Evolutionary conservation across 2,329 filamentous ascomycete genomes (phyloP).

Genomic region (Xylaria multiplex): DNA sequence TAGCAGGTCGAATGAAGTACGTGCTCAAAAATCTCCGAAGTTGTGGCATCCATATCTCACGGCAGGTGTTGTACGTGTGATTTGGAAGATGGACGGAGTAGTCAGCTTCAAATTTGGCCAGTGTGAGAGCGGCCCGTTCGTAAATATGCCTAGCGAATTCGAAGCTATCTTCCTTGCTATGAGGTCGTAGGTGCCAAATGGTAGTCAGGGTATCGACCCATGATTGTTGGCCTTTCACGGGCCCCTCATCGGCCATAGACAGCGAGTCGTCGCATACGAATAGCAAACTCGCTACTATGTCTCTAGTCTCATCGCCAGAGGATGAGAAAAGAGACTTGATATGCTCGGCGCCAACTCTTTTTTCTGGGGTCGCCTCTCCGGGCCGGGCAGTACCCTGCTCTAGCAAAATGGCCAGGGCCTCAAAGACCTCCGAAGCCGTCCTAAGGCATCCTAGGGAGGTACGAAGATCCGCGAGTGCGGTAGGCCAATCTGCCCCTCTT

Average conservation of each 20-base stretch:
- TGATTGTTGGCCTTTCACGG: slow-evolving; percentile 52
- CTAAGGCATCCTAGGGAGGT: slow-evolving; percentile 55
- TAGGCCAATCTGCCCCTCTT: slow-evolving; percentile 51
- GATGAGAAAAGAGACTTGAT: slow-evolving; percentile 66
- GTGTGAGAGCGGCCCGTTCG: slow-evolving; percentile 51
- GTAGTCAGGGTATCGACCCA: slow-evolving; percentile 60
- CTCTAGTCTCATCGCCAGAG: slow-evolving; percentile 58
- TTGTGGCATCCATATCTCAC: slow-evolving; percentile 57
- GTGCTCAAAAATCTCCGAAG: slow-evolving; percentile 61
- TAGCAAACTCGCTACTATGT: slow-evolving; percentile 58
- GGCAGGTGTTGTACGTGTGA: slow-evolving; percentile 41
- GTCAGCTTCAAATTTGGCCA: slow-evolving; percentile 54
- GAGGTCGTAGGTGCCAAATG: slow-evolving; percentile 66
- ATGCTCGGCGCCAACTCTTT: slow-evolving; percentile 66
- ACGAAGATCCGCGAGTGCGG: slow-evolving; percentile 55
- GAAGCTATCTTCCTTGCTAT: slow-evolving; percentile 57
- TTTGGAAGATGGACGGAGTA: slow-evolving; percentile 33
- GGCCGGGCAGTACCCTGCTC: slow-evolving; percentile 54
- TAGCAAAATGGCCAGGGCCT: slow-evolving; percentile 59
- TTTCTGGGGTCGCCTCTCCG: slow-evolving; percentile 49
- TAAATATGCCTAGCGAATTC: slow-evolving; percentile 62
- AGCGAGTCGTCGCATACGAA: slow-evolving; percentile 56
- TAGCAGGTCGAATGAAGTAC: slow-evolving; percentile 63
- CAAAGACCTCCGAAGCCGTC: slow-evolving; percentile 60
- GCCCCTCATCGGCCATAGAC: slow-evolving; percentile 47